These are phyloP conservation scores for Fraxinus xanthoxyloides DNA, from an alignment of 305 asterid genomes.

Conservation along the genomic window DNA sequence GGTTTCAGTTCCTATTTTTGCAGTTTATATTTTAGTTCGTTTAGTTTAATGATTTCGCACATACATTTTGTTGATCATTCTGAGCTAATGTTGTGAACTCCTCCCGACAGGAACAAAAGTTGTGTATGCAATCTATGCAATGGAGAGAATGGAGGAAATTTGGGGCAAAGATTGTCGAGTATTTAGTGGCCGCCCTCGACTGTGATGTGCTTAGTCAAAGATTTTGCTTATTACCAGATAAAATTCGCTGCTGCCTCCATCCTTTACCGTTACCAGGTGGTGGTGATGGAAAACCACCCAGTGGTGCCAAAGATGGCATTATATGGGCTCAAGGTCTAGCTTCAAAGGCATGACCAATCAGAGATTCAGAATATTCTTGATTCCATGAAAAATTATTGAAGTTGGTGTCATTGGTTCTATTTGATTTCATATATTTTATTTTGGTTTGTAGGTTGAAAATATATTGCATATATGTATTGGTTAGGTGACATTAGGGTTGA, in stretches of 20 bases:
- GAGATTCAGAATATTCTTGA: neutral
- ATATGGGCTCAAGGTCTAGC: conserved; percentile 64
- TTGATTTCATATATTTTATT: neutral
- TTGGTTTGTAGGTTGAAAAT: neutral
- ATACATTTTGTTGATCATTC: no score
- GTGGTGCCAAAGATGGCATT: conserved; percentile 80
- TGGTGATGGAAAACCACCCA: conserved; percentile 49
- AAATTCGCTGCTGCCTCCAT: conserved; percentile 82
- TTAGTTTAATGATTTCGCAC: no score
- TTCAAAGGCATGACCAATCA: conserved; percentile 38
- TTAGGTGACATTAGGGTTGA: neutral
- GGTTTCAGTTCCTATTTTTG: no score
- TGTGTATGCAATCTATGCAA: conserved; percentile 77
- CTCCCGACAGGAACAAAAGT: no score
- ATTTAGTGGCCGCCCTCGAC: conserved; percentile 91
- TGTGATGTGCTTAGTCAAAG: conserved; percentile 88
- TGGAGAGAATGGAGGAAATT: conserved; percentile 84
- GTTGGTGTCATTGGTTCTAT: neutral
- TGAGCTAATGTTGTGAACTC: no score
- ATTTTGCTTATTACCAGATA: conserved; percentile 92
- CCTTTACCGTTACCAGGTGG: conserved; percentile 51
- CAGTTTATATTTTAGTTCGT: no score
- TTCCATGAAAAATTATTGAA: neutral
- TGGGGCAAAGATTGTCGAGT: conserved; percentile 87
- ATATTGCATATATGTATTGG: neutral